Percentiles rank a stretch among this genome's conserved stretches.
These are phyloP conservation scores for Acanthamoeba healyi DNA, from an alignment of 208 protist species.

Conservation along the genomic window DNA sequence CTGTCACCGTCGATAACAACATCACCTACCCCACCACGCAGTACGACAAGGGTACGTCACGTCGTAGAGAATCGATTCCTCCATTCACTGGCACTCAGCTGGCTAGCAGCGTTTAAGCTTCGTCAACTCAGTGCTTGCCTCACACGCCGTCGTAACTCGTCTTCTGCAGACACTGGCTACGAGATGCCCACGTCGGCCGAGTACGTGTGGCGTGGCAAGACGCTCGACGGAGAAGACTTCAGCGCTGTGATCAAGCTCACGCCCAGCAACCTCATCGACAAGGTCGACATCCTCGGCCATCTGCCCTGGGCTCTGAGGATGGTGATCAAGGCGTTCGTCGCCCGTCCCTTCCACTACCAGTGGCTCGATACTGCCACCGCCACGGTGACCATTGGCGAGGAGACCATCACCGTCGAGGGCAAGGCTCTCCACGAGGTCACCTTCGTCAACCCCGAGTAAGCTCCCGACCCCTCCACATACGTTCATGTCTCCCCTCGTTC, in stretches of 20 bases:
- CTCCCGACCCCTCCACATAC: not conserved
- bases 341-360: slow-evolving; percentile 72
- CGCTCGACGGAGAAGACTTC: slow-evolving; percentile 60
- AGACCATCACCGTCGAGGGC: slow-evolving; percentile 49
- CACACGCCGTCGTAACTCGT: no score
- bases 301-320: slow-evolving; percentile 61
- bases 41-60: slow-evolving; percentile 57
- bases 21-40: slow-evolving; percentile 67
- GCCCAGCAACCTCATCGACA: slow-evolving; percentile 69
- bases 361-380: slow-evolving; percentile 62
- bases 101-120: no score
- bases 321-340: slow-evolving; percentile 73
- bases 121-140: no score
- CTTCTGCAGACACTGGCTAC: slow-evolving; percentile 51
- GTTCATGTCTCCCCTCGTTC: not conserved
- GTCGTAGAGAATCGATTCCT: no score
- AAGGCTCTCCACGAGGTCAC: slow-evolving; percentile 70
- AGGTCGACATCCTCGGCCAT: slow-evolving; percentile 70
- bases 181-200: slow-evolving; percentile 48
- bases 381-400: slow-evolving; percentile 60
- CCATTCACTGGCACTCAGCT: no score
- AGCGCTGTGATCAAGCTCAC: slow-evolving; percentile 59
- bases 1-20: slow-evolving; percentile 65
- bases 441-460: slow-evolving; percentile 71
- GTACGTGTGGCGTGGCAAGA: slow-evolving; percentile 67